Evolutionary conservation across 1,284 basidiomycete species (phyloP).

Genomic region (Tilletia caries): DNA sequence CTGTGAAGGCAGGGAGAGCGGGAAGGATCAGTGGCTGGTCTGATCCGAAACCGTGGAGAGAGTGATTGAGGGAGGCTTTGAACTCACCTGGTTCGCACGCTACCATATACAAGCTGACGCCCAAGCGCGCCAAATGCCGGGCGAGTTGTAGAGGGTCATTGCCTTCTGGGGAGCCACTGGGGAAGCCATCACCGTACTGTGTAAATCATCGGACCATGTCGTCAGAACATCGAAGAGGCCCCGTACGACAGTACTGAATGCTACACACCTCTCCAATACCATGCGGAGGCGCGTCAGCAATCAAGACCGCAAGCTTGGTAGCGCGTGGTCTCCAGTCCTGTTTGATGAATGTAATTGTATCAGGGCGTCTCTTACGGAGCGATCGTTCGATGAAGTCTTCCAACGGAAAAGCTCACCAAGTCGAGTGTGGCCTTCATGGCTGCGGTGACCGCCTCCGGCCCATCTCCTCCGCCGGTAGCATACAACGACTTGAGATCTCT

Average conservation of each 20-base stretch:
- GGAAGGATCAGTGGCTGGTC: neutral
- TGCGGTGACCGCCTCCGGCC: slow-evolving; percentile 95
- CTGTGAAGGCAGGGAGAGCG: slow-evolving; percentile 14
- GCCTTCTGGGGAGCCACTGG: slow-evolving; percentile 58
- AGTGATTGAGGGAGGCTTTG: slow-evolving; percentile 62
- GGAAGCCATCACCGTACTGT: slow-evolving; percentile 72
- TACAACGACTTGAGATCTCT: slow-evolving; percentile 77
- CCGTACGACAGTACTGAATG: neutral
- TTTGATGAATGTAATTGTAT: no score
- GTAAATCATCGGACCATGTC: neutral
- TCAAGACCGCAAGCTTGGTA: slow-evolving; percentile 76
- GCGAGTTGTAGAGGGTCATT: slow-evolving; percentile 85
- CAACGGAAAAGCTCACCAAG: slow-evolving; percentile 55
- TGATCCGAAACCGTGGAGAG: slow-evolving; percentile 22
- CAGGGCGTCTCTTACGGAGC: no score
- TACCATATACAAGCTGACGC: slow-evolving; percentile 62
- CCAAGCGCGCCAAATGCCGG: slow-evolving; percentile 79
- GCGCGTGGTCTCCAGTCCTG: slow-evolving; percentile 85
- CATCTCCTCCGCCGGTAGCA: slow-evolving; percentile 91
- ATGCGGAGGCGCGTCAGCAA: slow-evolving; percentile 96
- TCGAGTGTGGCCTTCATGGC: slow-evolving; percentile 70
- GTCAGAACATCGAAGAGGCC: no score
- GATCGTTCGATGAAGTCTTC: no score
- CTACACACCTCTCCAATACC: slow-evolving; percentile 55
- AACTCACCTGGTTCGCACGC: slow-evolving; percentile 96